Evolutionary conservation across 176 grass and related monocot species (phyloP).

Genomic region (Coix lacrymajobi): DNA sequence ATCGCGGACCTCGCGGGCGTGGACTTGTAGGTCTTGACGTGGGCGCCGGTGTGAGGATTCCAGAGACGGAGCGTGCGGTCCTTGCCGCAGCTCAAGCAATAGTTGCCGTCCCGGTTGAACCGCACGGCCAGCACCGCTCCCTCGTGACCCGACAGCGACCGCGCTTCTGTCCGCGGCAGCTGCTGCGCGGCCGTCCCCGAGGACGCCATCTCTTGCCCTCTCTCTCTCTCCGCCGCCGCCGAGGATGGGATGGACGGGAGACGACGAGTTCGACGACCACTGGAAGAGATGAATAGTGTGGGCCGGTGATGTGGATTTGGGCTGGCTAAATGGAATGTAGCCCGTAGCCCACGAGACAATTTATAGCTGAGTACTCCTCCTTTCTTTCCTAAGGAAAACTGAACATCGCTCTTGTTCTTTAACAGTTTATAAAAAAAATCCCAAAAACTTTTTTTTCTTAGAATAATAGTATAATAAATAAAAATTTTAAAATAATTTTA

Average conservation of each 20-base stretch:
- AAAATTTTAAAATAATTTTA: no score
- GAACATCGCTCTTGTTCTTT: no score
- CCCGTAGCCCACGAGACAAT: background rate
- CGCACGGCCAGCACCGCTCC: conserved; percentile 85
- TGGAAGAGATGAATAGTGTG: background rate
- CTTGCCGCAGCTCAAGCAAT: conserved; percentile 97
- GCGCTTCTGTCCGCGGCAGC: conserved; percentile 44
- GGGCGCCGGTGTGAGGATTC: conserved; percentile 87
- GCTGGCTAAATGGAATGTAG: background rate
- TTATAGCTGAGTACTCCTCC: background rate
- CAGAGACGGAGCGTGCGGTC: conserved; percentile 90
- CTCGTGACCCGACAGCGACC: conserved; percentile 67
- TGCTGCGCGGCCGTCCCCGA: conserved; percentile 28
- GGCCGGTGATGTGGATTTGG: background rate
- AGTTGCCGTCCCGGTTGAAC: conserved; percentile 89
- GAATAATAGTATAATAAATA: no score
- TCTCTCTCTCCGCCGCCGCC: background rate
- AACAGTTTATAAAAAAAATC: no score
- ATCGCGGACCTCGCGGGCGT: conserved; percentile 91
- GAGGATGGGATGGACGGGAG: background rate
- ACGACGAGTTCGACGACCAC: background rate
- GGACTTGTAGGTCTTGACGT: conserved; percentile 93
- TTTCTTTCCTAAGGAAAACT: background rate
- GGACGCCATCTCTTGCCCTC: conserved; percentile 25
- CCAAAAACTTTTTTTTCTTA: no score